These are phyloP conservation scores for Bipolaris gigantea DNA, from an alignment of 2,329 filamentous ascomycete genomes.

Conservation along the genomic window DNA sequence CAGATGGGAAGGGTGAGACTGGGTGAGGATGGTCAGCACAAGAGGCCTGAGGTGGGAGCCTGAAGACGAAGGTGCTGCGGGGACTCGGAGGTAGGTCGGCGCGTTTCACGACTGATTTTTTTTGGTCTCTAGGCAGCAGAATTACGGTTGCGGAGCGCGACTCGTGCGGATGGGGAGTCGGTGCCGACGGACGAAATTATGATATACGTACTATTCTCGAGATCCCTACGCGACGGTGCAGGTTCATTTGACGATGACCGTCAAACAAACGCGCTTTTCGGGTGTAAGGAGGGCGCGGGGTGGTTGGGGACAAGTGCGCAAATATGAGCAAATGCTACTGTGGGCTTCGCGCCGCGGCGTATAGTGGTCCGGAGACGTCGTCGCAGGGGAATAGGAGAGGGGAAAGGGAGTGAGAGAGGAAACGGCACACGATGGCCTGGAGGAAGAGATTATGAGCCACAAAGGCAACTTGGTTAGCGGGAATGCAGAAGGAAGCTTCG, in stretches of 20 bases:
- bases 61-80: constrained; percentile 21
- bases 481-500: constrained; percentile 34
- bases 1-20: constrained; percentile 57
- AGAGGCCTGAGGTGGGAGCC: neutral
- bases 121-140: constrained; percentile 24
- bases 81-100: constrained; percentile 19
- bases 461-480: constrained; percentile 31
- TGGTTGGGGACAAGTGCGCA: constrained; percentile 17
- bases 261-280: constrained; percentile 80
- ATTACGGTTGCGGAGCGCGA: constrained; percentile 17
- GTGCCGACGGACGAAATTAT: constrained; percentile 3
- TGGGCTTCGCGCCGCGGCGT: constrained; percentile 12
- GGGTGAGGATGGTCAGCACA: constrained; percentile 32
- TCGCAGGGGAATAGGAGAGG: constrained; percentile 12
- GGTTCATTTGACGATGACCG: constrained; percentile 98
- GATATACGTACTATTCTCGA: constrained; percentile 63
- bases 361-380: constrained; percentile 6
- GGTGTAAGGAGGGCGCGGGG: constrained; percentile 25
- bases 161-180: constrained; percentile 3
- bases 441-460: constrained; percentile 28
- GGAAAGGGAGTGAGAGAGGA: constrained; percentile 13
- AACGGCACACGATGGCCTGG: constrained; percentile 32
- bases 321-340: constrained; percentile 18
- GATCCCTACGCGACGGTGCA: constrained; percentile 68
- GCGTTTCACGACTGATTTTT: constrained; percentile 9